Evolutionary conservation across 2,329 filamentous ascomycete species (phyloP).

Genomic region (Exophiala viscosa): DNA sequence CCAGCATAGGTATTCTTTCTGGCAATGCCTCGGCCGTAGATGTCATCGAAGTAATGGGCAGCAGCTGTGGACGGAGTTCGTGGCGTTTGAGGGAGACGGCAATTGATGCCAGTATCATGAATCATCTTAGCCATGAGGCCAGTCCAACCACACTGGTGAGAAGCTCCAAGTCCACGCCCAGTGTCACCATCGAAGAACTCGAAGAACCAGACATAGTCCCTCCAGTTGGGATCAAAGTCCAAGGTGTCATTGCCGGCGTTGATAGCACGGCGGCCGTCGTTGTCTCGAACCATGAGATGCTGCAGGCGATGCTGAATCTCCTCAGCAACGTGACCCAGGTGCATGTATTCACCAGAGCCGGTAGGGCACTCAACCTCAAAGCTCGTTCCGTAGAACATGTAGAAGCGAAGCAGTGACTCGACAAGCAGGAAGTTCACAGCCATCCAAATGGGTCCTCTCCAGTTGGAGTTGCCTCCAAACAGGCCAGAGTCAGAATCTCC

Average conservation of each 20-base stretch:
- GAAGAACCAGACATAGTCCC: constrained; percentile 90
- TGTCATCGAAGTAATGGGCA: constrained; percentile 92
- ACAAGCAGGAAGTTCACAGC: constrained; percentile 94
- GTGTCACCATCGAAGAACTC: constrained; percentile 95
- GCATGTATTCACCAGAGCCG: constrained; percentile 91
- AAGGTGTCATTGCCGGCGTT: constrained; percentile 80
- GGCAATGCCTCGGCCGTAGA: constrained; percentile 60
- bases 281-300: constrained; percentile 79
- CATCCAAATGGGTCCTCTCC: constrained; percentile 93
- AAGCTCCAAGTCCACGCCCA: constrained; percentile 83
- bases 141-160: constrained; percentile 95
- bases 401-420: constrained; percentile 91
- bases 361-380: constrained; percentile 92
- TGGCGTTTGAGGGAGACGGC: constrained; percentile 87
- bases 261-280: constrained; percentile 83
- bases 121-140: constrained; percentile 95
- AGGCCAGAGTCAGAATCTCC: constrained; percentile 95
- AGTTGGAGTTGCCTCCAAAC: constrained; percentile 97
- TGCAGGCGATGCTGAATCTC: constrained; percentile 92
- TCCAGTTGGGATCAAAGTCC: constrained; percentile 91
- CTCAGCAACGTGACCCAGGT: constrained; percentile 88
- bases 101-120: constrained; percentile 89
- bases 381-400: constrained; percentile 87
- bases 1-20: constrained; percentile 27
- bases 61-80: constrained; percentile 79